Evolutionary conservation across 148 eudicot species (phyloP), one percentile per base, ranked within the genome.

Genomic region (Vaccinium macrocarpon): DNA sequence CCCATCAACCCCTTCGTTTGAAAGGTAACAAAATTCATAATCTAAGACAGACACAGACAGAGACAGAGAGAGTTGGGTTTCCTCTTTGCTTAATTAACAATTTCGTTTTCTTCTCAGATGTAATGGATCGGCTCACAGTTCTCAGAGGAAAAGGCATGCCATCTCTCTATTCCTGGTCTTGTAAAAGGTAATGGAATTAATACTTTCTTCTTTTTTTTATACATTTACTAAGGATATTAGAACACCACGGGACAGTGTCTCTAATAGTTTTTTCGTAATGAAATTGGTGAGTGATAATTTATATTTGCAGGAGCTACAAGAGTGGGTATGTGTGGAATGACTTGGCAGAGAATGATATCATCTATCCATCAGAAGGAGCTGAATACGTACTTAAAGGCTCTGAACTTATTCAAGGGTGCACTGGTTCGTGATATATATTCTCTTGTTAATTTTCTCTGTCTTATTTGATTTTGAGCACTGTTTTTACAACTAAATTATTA

Each of bases 261-360:
- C 42, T 38, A 38, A 38, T 38, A 38, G 0, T 38, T 38, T 38
- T 38, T 38, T 38, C 4, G 42, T 38, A 38, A 38, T 38, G 42
- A 38, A 38, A 16, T 18, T 61, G 68, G 21, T 3, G 35, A 12
- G 8, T 25, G 0, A 0, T 66, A 66, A 6, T 79, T 6, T 81
- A 32, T 3, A 38, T 18, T 68, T 66, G 13, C 83, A 96, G 99
- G 93, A 93, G 95, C 90, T 96, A 94, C 73, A 96, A 93, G 89
- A 95, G 89, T 82, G 99, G 99, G 35, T 96, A 91, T 83, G 99
- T 96, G 27, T 96, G 98, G 99, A 93, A 94, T 90, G 99, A 96
- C 86, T 82, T 96, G 84, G 82, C 94, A 2, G 98, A 93, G 73
- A 91, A 93, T 84, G 99, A 96, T 85, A 78, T 90, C 1, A 92